phyloP scores from a whole-genome alignment of 2,329 filamentous ascomycete species.

The Tolypocladium paradoxum region DNA sequence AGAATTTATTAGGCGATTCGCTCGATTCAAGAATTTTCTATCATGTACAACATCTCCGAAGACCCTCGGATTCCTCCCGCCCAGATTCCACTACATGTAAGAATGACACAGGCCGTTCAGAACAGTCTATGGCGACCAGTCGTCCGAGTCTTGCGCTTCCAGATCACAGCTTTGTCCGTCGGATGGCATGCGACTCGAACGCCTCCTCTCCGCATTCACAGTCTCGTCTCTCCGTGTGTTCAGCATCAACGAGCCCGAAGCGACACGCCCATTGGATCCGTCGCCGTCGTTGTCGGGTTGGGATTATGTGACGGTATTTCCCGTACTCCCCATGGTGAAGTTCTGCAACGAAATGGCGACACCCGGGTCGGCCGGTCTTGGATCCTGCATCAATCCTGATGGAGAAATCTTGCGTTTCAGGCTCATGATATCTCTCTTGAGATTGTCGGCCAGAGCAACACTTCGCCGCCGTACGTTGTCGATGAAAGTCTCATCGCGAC shows the following conservation, averaged over 20 bases:
- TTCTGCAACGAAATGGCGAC: slow-evolving; percentile 2
- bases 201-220: slow-evolving; percentile 5
- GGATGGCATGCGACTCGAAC: slow-evolving; percentile 3
- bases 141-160: slow-evolving; percentile 8
- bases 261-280: slow-evolving; percentile 1
- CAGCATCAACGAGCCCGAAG: slow-evolving; percentile 10
- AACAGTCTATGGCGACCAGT: not conserved
- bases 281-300: not conserved
- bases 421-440: slow-evolving; percentile 12
- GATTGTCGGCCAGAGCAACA: slow-evolving; percentile 12
- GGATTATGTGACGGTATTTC: not conserved
- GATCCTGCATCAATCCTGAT: slow-evolving; percentile 2
- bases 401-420: slow-evolving; percentile 10
- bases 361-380: not conserved
- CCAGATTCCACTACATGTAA: slow-evolving; percentile 2
- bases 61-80: not conserved
- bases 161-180: slow-evolving; percentile 4
- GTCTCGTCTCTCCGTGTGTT: slow-evolving; percentile 12
- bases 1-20: slow-evolving; percentile 3
- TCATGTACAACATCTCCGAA: slow-evolving; percentile 21
- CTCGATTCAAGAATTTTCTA: slow-evolving; percentile 16
- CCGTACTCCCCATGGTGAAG: not conserved
- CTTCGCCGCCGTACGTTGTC: slow-evolving; percentile 15
- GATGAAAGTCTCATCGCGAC: slow-evolving; percentile 13
- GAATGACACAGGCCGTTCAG: not conserved